These are phyloP conservation scores for Cyclaneusma minus DNA, from an alignment of 2,329 filamentous ascomycete species.

Conservation along the genomic window DNA sequence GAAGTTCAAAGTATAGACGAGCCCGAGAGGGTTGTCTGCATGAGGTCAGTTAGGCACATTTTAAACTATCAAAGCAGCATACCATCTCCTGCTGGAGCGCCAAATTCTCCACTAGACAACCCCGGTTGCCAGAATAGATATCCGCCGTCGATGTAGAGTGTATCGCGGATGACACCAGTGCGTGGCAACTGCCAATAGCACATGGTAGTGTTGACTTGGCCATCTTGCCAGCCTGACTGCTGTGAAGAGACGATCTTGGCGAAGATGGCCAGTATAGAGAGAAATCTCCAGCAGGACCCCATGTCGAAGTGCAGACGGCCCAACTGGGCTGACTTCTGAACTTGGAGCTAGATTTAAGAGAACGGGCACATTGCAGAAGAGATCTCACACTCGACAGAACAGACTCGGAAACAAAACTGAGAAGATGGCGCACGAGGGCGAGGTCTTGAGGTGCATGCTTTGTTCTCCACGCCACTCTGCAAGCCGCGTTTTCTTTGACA, in stretches of 20 bases:
- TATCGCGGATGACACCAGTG: slow-evolving; percentile 42
- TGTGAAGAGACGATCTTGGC: slow-evolving; percentile 21
- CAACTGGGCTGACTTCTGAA: too few species aligned
- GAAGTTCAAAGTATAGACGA: slow-evolving; percentile 43
- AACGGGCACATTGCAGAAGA: too few species aligned
- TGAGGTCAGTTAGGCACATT: slow-evolving; percentile 3
- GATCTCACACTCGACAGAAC: too few species aligned
- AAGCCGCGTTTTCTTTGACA: too few species aligned
- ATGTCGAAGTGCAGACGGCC: too few species aligned
- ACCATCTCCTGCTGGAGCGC: slow-evolving; percentile 24
- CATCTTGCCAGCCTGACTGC: slow-evolving; percentile 29
- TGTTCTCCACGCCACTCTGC: too few species aligned
- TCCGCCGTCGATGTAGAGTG: slow-evolving; percentile 51
- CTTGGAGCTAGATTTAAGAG: too few species aligned
- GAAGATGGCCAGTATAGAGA: background rate
- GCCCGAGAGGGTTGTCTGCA: slow-evolving; percentile 33
- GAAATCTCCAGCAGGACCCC: too few species aligned
- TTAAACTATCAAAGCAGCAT: slow-evolving; percentile 11
- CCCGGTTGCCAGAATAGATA: slow-evolving; percentile 35
- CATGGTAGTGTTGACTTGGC: slow-evolving; percentile 41
- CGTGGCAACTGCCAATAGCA: slow-evolving; percentile 36
- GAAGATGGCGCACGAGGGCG: too few species aligned
- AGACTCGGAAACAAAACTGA: too few species aligned
- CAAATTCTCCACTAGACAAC: slow-evolving; percentile 26
- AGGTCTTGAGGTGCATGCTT: too few species aligned